These are phyloP conservation scores for Penicillium manginii DNA, from an alignment of 495 filamentous ascomycete genomes.

Conservation along the genomic window DNA sequence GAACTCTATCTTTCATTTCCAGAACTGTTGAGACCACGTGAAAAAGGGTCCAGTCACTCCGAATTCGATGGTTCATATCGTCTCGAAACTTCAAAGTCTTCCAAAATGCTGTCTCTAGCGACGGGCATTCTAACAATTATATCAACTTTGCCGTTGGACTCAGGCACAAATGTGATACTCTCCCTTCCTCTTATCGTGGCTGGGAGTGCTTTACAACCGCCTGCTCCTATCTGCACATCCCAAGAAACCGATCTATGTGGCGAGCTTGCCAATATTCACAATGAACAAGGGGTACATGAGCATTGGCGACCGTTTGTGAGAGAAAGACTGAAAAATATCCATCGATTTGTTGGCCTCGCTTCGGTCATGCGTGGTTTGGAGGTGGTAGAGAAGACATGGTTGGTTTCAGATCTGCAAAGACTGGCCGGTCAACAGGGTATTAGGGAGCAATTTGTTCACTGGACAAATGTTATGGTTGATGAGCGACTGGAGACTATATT, in stretches of 20 bases:
- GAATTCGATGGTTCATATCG: no score
- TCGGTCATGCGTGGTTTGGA: not conserved
- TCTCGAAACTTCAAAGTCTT: not conserved
- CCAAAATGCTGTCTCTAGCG: not conserved
- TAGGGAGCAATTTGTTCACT: not conserved
- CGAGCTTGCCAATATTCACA: not conserved
- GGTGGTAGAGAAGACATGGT: not conserved
- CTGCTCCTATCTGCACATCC: not conserved
- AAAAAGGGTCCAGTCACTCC: not conserved
- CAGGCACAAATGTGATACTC: not conserved
- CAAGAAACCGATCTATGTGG: not conserved
- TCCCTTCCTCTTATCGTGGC: not conserved
- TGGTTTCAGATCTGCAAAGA: not conserved
- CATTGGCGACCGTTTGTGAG: not conserved
- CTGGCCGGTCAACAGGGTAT: not conserved
- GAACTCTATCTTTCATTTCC: not conserved
- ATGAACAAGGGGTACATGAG: not conserved
- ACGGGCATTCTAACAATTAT: not conserved
- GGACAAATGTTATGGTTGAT: not conserved
- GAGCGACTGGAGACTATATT: not conserved
- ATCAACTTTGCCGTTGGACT: not conserved
- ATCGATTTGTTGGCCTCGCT: not conserved
- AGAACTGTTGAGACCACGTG: not conserved
- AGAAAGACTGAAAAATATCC: not conserved
- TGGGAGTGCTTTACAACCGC: not conserved